Evolutionary conservation across 495 filamentous ascomycete genomes (phyloP).

Genomic region (Trichocladium uniseriatum): DNA sequence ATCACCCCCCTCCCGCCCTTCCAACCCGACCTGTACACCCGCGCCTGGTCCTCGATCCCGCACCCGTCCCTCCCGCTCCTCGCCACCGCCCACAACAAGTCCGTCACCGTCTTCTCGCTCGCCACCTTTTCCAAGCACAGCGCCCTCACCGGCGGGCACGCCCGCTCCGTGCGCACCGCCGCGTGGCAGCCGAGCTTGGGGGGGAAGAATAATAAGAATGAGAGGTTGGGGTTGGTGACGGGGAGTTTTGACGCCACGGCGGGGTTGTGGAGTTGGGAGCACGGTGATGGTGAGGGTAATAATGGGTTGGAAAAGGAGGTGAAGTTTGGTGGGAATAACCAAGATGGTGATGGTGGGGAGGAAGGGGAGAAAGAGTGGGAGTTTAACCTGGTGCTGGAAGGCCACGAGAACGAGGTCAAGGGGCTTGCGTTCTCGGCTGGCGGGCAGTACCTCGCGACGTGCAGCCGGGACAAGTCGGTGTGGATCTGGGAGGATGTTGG

Average conservation of each 20-base stretch:
- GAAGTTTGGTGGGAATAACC: constrained; percentile 6
- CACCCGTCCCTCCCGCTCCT: constrained; percentile 83
- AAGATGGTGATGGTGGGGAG: constrained; percentile 14
- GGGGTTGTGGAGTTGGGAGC: constrained; percentile 72
- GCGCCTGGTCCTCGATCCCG: constrained; percentile 74
- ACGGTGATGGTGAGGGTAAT: constrained; percentile 7
- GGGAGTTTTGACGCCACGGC: constrained; percentile 86
- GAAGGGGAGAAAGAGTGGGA: constrained; percentile 70
- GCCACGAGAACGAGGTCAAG: constrained; percentile 92
- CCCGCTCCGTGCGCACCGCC: constrained; percentile 67
- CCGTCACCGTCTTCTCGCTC: constrained; percentile 80
- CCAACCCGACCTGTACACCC: constrained; percentile 61
- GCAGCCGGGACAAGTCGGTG: constrained; percentile 84
- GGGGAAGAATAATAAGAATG: constrained; percentile 34
- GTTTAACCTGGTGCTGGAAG: constrained; percentile 78
- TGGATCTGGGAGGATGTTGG: constrained; percentile 96
- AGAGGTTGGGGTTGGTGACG: constrained; percentile 64
- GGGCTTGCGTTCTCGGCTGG: constrained; percentile 69
- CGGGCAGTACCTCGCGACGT: constrained; percentile 78
- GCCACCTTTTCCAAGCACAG: constrained; percentile 67
- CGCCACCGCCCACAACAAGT: constrained; percentile 78
- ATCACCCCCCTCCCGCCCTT: constrained; percentile 39
- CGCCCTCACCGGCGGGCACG: constrained; percentile 77
- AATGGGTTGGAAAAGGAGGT: constrained; percentile 9
- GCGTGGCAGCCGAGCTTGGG: constrained; percentile 68